Evolutionary conservation across 805 yeast species (phyloP).

Genomic region (Saturnispora gosingensis): DNA sequence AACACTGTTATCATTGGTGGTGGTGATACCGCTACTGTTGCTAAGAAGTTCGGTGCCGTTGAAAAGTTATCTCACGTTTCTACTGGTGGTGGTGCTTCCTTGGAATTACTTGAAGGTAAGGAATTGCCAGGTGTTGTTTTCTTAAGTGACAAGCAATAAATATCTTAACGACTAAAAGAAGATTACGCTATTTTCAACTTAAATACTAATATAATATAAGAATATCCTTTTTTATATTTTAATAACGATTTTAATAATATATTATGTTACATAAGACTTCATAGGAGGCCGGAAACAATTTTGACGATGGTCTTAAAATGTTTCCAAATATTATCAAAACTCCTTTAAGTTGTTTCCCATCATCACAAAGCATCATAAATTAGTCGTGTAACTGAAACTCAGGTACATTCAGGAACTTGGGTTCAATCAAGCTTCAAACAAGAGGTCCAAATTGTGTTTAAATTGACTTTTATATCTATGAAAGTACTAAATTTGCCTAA

Average conservation of each 20-base stretch:
- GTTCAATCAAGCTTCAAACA: neutral
- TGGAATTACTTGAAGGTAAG: constrained; percentile 98
- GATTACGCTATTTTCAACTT: neutral
- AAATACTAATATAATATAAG: neutral
- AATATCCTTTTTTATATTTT: neutral
- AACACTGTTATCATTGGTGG: constrained; percentile 96
- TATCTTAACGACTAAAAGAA: neutral
- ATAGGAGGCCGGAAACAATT: neutral
- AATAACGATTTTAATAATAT: neutral
- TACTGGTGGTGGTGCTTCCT: constrained; percentile 99
- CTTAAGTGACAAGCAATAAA: constrained; percentile 55
- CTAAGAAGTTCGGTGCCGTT: constrained; percentile 95
- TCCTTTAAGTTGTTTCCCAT: neutral
- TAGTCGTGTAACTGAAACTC: neutral
- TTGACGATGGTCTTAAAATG: neutral
- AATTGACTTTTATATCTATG: neutral
- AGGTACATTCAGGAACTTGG: neutral
- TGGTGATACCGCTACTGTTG: constrained; percentile 99
- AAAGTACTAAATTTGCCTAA: neutral
- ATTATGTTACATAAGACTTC: neutral
- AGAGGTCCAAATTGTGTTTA: neutral
- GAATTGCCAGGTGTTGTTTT: constrained; percentile 96
- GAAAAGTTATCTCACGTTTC: constrained; percentile 97
- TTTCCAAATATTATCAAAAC: neutral
- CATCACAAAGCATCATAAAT: neutral